phyloP scores from a whole-genome alignment of 164 flowering plant genomes.

The Nymphaea colorata region DNA sequence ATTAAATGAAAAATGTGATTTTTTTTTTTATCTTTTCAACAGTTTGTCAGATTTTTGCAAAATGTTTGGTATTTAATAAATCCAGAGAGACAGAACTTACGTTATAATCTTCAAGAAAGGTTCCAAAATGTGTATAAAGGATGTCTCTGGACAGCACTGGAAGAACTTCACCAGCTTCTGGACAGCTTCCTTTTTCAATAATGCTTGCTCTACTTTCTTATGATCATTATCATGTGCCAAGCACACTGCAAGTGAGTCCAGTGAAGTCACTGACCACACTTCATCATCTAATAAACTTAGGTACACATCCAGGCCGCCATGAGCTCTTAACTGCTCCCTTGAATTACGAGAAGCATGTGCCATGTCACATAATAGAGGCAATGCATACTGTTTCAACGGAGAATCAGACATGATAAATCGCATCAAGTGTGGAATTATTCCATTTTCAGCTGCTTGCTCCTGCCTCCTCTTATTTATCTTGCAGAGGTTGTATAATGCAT shows the following conservation, averaged over 20 bases:
- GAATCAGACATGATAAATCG: slow-evolving; percentile 73
- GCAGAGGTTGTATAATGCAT: slow-evolving; percentile 89
- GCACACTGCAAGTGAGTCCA: slow-evolving; percentile 94
- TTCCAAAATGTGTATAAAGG: slow-evolving; percentile 91
- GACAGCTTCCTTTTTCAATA: slow-evolving; percentile 87
- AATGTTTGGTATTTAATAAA: background rate
- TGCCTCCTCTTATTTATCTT: slow-evolving; percentile 96
- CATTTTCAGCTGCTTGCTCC: slow-evolving; percentile 99
- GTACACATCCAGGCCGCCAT: slow-evolving; percentile 90
- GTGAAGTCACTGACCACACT: slow-evolving; percentile 85
- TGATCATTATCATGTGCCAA: slow-evolving; percentile 91
- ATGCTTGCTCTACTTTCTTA: slow-evolving; percentile 86
- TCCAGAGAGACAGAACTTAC: slow-evolving; percentile 24
- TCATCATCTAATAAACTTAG: slow-evolving; percentile 93
- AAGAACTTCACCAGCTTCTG: slow-evolving; percentile 94
- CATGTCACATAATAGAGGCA: slow-evolving; percentile 95
- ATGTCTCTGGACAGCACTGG: slow-evolving; percentile 87
- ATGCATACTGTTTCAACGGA: slow-evolving; percentile 73
- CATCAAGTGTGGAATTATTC: slow-evolving; percentile 98
- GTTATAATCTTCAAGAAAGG: slow-evolving; percentile 96
- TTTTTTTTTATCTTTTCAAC: background rate
- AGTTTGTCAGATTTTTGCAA: background rate
- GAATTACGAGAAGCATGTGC: slow-evolving; percentile 98
- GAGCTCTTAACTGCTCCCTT: slow-evolving; percentile 91
- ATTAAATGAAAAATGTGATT: background rate